Evolutionary conservation across 2,329 filamentous ascomycete genomes (phyloP), one percentile per base, ranked within the genome.

Genomic region (Fusarium dlaminii): DNA sequence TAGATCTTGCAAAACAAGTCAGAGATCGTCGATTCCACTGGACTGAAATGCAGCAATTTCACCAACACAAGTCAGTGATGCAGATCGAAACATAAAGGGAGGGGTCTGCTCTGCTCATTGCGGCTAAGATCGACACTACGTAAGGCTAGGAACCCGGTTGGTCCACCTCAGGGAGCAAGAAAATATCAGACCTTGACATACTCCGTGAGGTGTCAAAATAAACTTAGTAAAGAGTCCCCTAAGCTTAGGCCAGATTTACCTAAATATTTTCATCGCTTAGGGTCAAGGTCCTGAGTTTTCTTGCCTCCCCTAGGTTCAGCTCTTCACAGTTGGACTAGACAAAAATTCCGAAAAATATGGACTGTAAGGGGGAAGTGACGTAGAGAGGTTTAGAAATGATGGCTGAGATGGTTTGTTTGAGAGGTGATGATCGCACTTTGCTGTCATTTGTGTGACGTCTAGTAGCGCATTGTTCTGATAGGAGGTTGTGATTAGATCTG

Each of bases 351-450:
- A 43, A 30, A 39, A 57, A 45, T 43, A 52, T 36, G 34, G 45
- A 43, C n/a, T n/a, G 34, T 22, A 69, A 69, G 29, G 55, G 60
- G 48, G 15, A 18, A 18, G 32, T 66, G 59, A 66, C 51, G 56
- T 58, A 30, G n/a, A 20, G 22, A 46, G 15, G 14, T 12, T 27
- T 17, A 52, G 36, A 29, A 42, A 45, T 56, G 42, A 34, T 42
- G 51, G 42, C 15, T 52, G 39, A 70, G 59, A 58, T 55, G 20
- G n/a, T 27, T 14, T 34, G 30, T 37, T 57, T 39, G 52, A 52
- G 30, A 49, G 32, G 5, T 5, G 46, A 32, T 22, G 52, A 51
- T 66, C 15, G 6, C 15, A 36, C 10, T 45, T 18, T 42, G 37
- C 18, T 22, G 6, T 49, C n/a, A 20, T 59, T 40, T 36, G 18